Evolutionary conservation across 345 rosid species (phyloP).

Genomic region (Pistacia integerrima): DNA sequence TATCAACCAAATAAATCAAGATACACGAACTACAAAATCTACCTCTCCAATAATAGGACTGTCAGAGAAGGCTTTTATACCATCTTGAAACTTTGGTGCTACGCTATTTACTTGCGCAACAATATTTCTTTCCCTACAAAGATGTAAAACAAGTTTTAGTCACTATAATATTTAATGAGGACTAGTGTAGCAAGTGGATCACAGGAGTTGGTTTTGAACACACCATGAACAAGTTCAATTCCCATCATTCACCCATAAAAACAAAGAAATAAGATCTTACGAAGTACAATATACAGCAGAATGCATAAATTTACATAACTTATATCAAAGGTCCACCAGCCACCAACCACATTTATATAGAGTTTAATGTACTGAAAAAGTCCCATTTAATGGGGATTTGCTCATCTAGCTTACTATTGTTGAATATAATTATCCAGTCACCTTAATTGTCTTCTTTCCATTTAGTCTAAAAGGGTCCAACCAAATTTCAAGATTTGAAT

Average conservation of each 20-base stretch:
- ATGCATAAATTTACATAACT: not conserved
- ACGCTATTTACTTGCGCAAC: slow-evolving; percentile 54
- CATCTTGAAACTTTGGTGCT: slow-evolving; percentile 82
- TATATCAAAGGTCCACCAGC: not conserved
- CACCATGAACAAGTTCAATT: not conserved
- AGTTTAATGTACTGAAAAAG: not conserved
- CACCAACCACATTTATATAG: not conserved
- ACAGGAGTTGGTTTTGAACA: not conserved
- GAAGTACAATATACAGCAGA: not conserved
- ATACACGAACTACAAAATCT: slow-evolving; percentile 5
- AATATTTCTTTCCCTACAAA: slow-evolving; percentile 80
- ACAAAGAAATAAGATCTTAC: not conserved
- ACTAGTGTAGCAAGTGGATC: not conserved
- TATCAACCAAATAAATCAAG: not conserved
- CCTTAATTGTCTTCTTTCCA: not conserved
- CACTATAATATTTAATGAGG: not conserved
- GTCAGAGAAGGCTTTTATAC: slow-evolving; percentile 69
- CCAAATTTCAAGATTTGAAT: not conserved
- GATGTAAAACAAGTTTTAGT: slow-evolving; percentile 3
- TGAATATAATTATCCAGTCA: not conserved
- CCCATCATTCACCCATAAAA: not conserved
- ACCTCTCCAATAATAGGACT: slow-evolving; percentile 98
- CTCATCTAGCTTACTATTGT: not conserved
- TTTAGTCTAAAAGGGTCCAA: not conserved
- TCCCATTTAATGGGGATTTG: not conserved